phyloP scores from a whole-genome alignment of 1,284 basidiomycete species.

The Ceratobasidium sp. region DNA sequence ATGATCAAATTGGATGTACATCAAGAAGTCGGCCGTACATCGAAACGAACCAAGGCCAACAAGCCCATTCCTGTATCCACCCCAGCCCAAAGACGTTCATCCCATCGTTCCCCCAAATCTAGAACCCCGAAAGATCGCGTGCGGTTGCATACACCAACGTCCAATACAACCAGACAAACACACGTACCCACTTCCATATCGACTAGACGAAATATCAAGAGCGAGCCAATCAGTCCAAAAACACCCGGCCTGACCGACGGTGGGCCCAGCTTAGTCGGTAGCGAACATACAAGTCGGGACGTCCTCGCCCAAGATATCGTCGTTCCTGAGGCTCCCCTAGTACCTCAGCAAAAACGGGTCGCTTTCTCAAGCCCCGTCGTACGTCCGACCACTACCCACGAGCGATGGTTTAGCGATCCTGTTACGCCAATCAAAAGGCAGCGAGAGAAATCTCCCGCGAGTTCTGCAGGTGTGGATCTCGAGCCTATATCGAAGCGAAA shows the following conservation, averaged over 20 bases:
- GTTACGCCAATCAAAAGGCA: constrained; percentile 13
- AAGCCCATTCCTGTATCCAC: neutral
- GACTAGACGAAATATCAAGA: neutral
- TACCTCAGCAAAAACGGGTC: neutral
- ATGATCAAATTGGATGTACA: neutral
- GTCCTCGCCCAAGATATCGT: constrained; percentile 9
- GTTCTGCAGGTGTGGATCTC: too few relatives aligned
- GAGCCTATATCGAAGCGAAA: too few relatives aligned
- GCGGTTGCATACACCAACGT: constrained; percentile 19
- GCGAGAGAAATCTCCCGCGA: too few relatives aligned
- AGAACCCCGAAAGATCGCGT: neutral
- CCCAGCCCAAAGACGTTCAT: neutral
- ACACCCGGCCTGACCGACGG: neutral
- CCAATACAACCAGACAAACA: neutral
- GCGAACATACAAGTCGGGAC: neutral
- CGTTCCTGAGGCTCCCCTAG: constrained; percentile 22
- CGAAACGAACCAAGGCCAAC: neutral
- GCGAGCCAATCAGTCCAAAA: neutral
- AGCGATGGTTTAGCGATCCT: constrained; percentile 2
- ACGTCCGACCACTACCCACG: neutral
- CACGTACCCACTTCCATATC: neutral
- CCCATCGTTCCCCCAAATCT: neutral
- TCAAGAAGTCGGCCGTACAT: neutral
- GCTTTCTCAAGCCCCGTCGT: neutral
- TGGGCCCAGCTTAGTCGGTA: neutral